Base-by-base conservation (phyloP, 345 rosid species). In the Corchorus olitorius region DNA sequence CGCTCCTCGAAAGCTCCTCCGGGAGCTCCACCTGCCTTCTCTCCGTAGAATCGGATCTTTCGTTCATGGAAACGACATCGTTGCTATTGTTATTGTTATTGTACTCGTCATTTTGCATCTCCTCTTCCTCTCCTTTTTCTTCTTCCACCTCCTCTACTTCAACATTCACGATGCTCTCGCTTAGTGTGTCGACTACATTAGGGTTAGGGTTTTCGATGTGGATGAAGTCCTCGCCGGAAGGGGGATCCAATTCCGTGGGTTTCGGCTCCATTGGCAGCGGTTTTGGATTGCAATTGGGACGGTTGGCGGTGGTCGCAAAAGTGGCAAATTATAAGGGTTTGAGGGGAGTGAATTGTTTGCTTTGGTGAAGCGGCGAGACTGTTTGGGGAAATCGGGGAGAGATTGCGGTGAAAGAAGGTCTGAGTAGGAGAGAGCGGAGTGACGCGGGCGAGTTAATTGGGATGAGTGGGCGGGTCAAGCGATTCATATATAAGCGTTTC, bases 121-220 rank as follows among this genome's bases (percentile, higher is more conserved):
- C 50, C 20, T 65, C 77, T 19, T 74, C 79, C 62, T 81, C 91
- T 37, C 79, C 84, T 43, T 84, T 88, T 39, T 39, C 43, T 19
- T 74, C 83, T 19, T 79, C 82, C n/a, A 71, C 56, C 67, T 82
- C 79, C 62, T 81, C 91, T 43, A 79, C 84, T 43, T 84, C 89
- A 65, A 89, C 94, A 69, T 84, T 84, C 66, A 91, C 94, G 70
- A 91, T 86, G 86, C 97, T 94, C 82, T 89, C 97, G 76, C 97
- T 83, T 73, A 92, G 83, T 3, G 81, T 72, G 67, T 83, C 86
- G 12, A 74, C 84, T 61, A 14, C 69, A 37, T 77, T 70, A 16
- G 88, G 87, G 56, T 69, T 81, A 14, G 96, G 93, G 55, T 81
- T 89, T 39, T 92, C 98, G 79, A 94, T 83, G 85, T 91, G 93